Percentiles rank a stretch among this genome's conserved stretches.
phyloP scores from a whole-genome alignment of 1,139 yeast genomes.

The Hansenula sp. region DNA sequence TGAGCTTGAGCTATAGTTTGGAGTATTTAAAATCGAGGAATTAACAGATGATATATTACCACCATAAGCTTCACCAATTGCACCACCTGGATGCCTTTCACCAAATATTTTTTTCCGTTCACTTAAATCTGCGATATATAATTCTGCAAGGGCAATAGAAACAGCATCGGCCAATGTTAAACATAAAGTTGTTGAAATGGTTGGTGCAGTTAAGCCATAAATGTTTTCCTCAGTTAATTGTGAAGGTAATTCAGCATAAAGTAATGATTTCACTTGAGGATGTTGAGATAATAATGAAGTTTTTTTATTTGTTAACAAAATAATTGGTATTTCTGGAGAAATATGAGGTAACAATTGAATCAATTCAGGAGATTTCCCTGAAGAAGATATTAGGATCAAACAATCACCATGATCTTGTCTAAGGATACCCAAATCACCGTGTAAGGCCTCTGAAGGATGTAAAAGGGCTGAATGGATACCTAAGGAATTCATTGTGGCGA shows the following conservation, averaged over 20 bases:
- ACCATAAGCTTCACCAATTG: constrained; percentile 60
- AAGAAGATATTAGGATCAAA: constrained; percentile 66
- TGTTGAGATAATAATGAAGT: constrained; percentile 42
- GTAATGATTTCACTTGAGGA: constrained; percentile 44
- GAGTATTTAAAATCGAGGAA: constrained; percentile 5
- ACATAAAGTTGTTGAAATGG: constrained; percentile 76
- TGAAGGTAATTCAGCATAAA: constrained; percentile 62
- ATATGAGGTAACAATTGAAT: constrained; percentile 50
- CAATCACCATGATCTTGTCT: constrained; percentile 53
- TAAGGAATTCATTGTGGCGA: constrained; percentile 78
- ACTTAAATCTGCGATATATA: constrained; percentile 53
- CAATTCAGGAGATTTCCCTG: constrained; percentile 84
- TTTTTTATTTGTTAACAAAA: constrained; percentile 61
- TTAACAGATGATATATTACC: background rate
- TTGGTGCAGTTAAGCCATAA: constrained; percentile 86
- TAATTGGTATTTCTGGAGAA: constrained; percentile 46
- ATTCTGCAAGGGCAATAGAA: constrained; percentile 66
- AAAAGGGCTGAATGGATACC: constrained; percentile 64
- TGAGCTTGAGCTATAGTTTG: constrained; percentile 10
- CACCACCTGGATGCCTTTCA: constrained; percentile 85
- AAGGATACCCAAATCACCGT: constrained; percentile 81
- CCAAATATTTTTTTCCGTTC: constrained; percentile 58
- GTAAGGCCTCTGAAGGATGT: constrained; percentile 87
- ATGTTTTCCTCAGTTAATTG: constrained; percentile 60
- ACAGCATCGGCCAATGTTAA: constrained; percentile 78